These are phyloP conservation scores for Solanum okadae DNA, from an alignment of 257 asterid genomes.

Conservation along the genomic window DNA sequence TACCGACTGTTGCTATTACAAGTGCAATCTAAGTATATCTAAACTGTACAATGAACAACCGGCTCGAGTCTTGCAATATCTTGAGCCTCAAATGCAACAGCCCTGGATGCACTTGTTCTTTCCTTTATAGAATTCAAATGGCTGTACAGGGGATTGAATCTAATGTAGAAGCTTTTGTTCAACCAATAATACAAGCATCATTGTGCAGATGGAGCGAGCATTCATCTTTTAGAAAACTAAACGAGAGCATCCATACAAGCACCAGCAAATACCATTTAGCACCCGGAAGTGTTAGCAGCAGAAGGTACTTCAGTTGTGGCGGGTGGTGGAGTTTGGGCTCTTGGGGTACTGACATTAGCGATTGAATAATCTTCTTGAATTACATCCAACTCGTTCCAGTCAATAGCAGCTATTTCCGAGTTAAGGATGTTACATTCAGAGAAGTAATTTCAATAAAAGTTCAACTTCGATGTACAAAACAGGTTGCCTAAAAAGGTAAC, in stretches of 20 bases:
- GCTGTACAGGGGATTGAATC: not conserved
- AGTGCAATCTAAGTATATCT: conserved; percentile 4
- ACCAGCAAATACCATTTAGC: conserved; percentile 1
- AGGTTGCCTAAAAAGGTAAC: not conserved
- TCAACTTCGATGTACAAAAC: not conserved
- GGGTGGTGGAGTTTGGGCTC: conserved; percentile 44
- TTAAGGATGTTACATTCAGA: conserved; percentile 23
- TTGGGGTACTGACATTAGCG: conserved; percentile 27
- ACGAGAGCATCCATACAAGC: not conserved
- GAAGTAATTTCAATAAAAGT: not conserved
- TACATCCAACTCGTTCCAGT: conserved; percentile 43
- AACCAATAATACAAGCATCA: not conserved
- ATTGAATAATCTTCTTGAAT: conserved; percentile 25
- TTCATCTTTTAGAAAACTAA: not conserved
- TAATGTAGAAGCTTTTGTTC: not conserved
- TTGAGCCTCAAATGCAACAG: not conserved
- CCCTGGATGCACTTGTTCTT: not conserved
- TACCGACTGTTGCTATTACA: conserved; percentile 25
- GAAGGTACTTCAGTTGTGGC: conserved; percentile 19
- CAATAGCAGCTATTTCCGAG: conserved; percentile 22
- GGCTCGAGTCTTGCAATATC: not conserved
- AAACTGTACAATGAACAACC: conserved; percentile 29
- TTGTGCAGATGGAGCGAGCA: not conserved
- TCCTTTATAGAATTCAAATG: not conserved
- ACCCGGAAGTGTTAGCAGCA: conserved; percentile 22